Percentiles rank a stretch among this genome's conserved stretches.
phyloP scores from a whole-genome alignment of 257 asterid species.

The Gentiana macrophylla region DNA sequence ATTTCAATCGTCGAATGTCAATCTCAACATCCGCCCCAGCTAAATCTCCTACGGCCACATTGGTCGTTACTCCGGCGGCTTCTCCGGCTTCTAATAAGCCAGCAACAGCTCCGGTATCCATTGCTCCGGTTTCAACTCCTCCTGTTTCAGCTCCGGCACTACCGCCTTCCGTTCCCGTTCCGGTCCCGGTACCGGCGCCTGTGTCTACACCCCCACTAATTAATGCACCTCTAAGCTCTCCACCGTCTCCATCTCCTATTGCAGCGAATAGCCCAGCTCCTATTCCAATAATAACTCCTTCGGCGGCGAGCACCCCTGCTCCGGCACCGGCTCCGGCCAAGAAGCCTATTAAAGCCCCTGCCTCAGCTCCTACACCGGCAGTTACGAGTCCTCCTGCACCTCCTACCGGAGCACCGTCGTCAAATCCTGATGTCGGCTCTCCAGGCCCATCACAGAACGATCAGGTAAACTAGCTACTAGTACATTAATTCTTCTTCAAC shows the following conservation, averaged over 20 bases:
- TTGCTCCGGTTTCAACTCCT: slow-evolving; percentile 26
- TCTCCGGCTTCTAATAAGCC: slow-evolving; percentile 24
- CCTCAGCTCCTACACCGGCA: slow-evolving; percentile 71
- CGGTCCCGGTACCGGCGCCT: slow-evolving; percentile 13
- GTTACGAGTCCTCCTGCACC: slow-evolving; percentile 77
- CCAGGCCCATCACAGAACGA: slow-evolving; percentile 55
- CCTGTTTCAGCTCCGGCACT: slow-evolving; percentile 29
- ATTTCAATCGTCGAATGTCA: slow-evolving; percentile 12
- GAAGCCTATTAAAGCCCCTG: slow-evolving; percentile 28
- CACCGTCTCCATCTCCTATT: slow-evolving; percentile 63
- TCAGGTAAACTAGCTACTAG: slow-evolving; percentile 21
- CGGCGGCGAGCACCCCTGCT: slow-evolving; percentile 33
- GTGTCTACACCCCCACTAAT: slow-evolving; percentile 34
- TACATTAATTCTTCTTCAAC: too few relatives aligned
- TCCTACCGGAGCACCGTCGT: slow-evolving; percentile 68
- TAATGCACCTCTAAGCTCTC: slow-evolving; percentile 31
- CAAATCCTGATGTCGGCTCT: slow-evolving; percentile 26
- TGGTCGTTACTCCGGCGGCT: slow-evolving; percentile 14
- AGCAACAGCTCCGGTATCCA: slow-evolving; percentile 23
- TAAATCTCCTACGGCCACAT: slow-evolving; percentile 17
- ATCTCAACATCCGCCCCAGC: slow-evolving; percentile 17
- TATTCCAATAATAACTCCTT: slow-evolving; percentile 10
- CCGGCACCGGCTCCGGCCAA: slow-evolving; percentile 45
- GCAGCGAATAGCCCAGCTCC: slow-evolving; percentile 36
- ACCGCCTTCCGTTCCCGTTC: slow-evolving; percentile 12